Base-by-base conservation (phyloP, 768 basidiomycete genomes). In the Pleurotus giganteus region DNA sequence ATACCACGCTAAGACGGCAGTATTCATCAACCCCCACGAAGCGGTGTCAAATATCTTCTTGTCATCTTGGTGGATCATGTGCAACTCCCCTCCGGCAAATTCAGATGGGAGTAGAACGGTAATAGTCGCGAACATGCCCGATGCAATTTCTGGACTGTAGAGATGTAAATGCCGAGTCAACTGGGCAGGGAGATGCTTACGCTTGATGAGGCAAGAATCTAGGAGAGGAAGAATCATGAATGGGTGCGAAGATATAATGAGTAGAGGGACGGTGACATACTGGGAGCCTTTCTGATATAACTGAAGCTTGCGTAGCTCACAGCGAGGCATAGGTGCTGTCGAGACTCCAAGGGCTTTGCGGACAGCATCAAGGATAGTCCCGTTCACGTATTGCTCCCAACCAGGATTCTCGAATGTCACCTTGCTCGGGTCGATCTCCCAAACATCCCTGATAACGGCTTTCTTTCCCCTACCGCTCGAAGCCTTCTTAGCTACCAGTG, bases 101-200 rank as follows among this genome's bases (percentile, higher is more conserved):
- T 50, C 57, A 0, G 80, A 80, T 3, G 79, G 79, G 2, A 82
- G 69, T 4, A 79, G 58, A 23, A 82, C 63, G 42, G 80, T 66
- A 21, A 80, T 63, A 0, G 80, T 79, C 9, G 80, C 81, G 56
- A 83, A 81, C 76, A 79, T 80, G 1, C 75, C 77, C 24, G 70
- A 55, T 1, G 67, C 66, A 59, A 79, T 79, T 50, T 76, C 76
- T 1, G 78, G 79, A 53, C 78, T 80, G 44, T n/a, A n/a, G 5
- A 17, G n/a, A 41, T n/a, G n/a, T n/a, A n/a, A n/a, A n/a, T n/a
- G 19, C 7, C 12, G 39, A 11, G 12, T n/a, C n/a, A n/a, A n/a
- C n/a, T n/a, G n/a, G n/a, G n/a, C 8, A 19, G 19, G 19, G 42
- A 17, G 15, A 13, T 19, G 62, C 75, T 31, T 60, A 80, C 77